phyloP scores from a whole-genome alignment of 306 rosid species.

The Acacia acuminata region DNA sequence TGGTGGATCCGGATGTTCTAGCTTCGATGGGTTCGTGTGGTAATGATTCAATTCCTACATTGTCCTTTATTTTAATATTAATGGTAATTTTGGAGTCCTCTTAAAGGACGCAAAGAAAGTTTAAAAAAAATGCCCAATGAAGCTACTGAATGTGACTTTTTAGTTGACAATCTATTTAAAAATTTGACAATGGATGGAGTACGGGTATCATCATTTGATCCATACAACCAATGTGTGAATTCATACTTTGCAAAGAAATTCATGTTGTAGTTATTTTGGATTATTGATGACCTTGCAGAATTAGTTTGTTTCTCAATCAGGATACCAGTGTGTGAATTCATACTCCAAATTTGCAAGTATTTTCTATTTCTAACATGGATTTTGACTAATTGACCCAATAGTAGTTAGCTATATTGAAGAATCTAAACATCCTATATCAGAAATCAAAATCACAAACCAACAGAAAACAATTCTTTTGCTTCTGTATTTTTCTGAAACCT shows the following conservation, averaged over 20 bases:
- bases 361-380: not conserved
- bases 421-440: not conserved
- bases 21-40: constrained; percentile 93
- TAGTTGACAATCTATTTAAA: too few relatives aligned
- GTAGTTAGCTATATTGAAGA: not conserved
- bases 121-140: too few relatives aligned
- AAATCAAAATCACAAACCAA: not conserved
- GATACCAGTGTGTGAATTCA: not conserved
- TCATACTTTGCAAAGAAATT: too few relatives aligned
- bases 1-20: constrained; percentile 97
- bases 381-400: not conserved
- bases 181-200: too few relatives aligned
- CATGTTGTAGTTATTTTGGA: too few relatives aligned
- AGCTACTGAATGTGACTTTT: too few relatives aligned
- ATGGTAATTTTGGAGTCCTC: too few relatives aligned
- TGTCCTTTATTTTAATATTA: not conserved
- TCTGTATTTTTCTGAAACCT: not conserved
- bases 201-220: too few relatives aligned
- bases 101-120: too few relatives aligned
- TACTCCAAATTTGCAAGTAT: not conserved
- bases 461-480: not conserved
- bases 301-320: not conserved
- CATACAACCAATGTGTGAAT: too few relatives aligned
- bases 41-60: constrained; percentile 27
- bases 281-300: not conserved